A percentile compares a stretch with the other conserved stretches of the same genome.
phyloP scores from a whole-genome alignment of 148 eudicot species.

The Spergularia bocconei region DNA sequence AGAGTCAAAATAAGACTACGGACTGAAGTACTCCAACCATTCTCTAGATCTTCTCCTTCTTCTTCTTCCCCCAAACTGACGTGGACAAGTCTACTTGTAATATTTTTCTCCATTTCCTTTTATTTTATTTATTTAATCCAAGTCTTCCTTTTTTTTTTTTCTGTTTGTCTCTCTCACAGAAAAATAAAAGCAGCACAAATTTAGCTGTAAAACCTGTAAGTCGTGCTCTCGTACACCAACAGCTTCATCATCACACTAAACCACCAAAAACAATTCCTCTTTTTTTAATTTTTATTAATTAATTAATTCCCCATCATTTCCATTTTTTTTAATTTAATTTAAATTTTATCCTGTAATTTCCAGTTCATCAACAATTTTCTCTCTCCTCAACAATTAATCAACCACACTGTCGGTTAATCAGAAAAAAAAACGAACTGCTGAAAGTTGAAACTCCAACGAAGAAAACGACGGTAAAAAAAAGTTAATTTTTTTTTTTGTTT shows the following conservation, averaged over 20 bases:
- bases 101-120: too few species aligned
- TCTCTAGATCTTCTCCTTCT: neutral
- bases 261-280: too few species aligned
- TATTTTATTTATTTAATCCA: neutral
- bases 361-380: neutral
- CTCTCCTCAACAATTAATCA: conserved; percentile 15
- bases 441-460: neutral
- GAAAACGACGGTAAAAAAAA: neutral
- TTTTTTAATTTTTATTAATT: neutral
- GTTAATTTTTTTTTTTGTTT: conserved; percentile 1
- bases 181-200: conserved; percentile 15
- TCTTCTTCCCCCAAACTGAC: neutral
- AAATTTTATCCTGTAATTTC: too few species aligned
- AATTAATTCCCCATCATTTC: neutral
- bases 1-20: conserved; percentile 7
- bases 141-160: neutral
- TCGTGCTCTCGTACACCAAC: too few species aligned
- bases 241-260: too few species aligned
- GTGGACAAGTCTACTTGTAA: too few species aligned
- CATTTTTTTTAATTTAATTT: neutral
- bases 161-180: neutral
- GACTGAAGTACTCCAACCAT: too few species aligned
- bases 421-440: neutral
- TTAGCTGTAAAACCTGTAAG: conserved; percentile 22
- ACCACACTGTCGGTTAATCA: neutral